phyloP scores from a whole-genome alignment of 805 yeast genomes.

The Saccharomyces paradoxus region DNA sequence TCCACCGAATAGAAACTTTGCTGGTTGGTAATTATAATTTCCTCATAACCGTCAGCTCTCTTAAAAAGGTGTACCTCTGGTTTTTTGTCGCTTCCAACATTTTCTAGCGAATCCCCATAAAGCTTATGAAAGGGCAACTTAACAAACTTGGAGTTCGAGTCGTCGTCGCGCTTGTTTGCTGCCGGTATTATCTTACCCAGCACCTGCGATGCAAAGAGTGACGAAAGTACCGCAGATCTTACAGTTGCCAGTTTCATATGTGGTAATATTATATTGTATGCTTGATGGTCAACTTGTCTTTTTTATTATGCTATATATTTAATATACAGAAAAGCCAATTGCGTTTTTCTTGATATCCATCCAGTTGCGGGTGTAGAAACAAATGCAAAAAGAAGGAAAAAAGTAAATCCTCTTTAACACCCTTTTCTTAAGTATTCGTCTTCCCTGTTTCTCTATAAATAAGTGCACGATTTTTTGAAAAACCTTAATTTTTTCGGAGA shows the following conservation, averaged over 20 bases:
- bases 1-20: slow-evolving; percentile 39
- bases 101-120: slow-evolving; percentile 15
- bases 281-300: background rate
- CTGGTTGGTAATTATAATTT: slow-evolving; percentile 33
- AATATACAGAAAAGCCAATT: background rate
- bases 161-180: background rate
- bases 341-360: background rate
- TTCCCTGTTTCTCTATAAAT: background rate
- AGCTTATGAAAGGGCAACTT: slow-evolving; percentile 19
- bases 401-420: background rate
- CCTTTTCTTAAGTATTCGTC: background rate
- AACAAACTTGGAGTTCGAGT: slow-evolving; percentile 3
- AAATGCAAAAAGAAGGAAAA: background rate
- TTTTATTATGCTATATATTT: background rate
- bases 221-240: background rate
- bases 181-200: background rate
- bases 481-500: background rate
- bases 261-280: background rate
- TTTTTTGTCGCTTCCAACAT: background rate
- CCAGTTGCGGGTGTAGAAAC: background rate
- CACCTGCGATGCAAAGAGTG: background rate
- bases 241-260: background rate
- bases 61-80: slow-evolving; percentile 11
- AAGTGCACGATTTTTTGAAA: background rate
- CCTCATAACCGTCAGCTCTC: slow-evolving; percentile 27